Conservation (phyloP, 768 basidiomycete genomes). For the Hericium alpestre region DNA sequence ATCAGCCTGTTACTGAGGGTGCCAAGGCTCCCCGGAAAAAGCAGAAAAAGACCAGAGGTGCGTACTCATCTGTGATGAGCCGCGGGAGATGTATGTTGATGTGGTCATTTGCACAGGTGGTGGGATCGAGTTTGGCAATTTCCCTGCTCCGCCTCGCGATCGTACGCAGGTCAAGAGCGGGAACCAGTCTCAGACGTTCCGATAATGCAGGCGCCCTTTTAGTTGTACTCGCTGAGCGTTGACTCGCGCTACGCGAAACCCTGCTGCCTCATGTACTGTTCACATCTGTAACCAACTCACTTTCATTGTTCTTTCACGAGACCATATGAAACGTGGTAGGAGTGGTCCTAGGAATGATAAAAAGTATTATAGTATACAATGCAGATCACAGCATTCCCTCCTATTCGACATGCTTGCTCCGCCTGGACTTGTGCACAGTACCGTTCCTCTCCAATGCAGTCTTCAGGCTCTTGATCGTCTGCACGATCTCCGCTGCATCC, state of each 20-base stretch:
- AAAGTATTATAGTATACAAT: neutral
- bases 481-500: conserved; percentile 60
- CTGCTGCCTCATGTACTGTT: too few relatives aligned
- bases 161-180: conserved; percentile 24
- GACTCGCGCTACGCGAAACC: too few relatives aligned
- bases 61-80: conserved; percentile 17
- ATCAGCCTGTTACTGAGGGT: conserved; percentile 26
- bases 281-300: too few relatives aligned
- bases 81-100: neutral
- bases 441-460: conserved; percentile 51
- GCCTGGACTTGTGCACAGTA: conserved; percentile 50
- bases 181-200: conserved; percentile 24
- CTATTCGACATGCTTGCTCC: conserved; percentile 48
- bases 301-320: too few relatives aligned
- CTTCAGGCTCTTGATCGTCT: conserved; percentile 58
- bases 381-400: conserved; percentile 4
- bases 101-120: neutral
- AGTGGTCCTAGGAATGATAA: too few relatives aligned
- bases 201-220: neutral
- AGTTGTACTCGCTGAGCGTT: too few relatives aligned
- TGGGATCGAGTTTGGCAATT: conserved; percentile 18
- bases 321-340: too few relatives aligned
- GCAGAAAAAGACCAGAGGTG: conserved; percentile 25
- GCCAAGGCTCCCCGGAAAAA: conserved; percentile 18
- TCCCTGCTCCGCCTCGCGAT: conserved; percentile 23